These are phyloP conservation scores for Trypethelium eluteriae DNA, from an alignment of 495 filamentous ascomycete genomes.

Conservation along the genomic window DNA sequence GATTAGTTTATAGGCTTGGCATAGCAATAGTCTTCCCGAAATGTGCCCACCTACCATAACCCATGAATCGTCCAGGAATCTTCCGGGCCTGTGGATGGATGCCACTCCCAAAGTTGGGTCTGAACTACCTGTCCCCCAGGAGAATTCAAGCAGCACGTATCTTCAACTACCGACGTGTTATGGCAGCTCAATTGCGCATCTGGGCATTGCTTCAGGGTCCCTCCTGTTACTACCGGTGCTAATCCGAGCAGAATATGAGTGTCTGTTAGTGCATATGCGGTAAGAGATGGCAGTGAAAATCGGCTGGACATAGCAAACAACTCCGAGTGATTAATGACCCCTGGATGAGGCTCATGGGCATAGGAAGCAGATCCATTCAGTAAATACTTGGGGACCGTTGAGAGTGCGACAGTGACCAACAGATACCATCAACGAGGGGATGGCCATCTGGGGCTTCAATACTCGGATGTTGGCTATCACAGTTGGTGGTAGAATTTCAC, in stretches of 20 bases:
- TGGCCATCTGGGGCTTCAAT: no score
- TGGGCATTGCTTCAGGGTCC: constrained; percentile 31
- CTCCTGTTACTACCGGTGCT: not conserved
- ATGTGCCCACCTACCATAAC: constrained; percentile 45
- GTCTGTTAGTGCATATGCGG: not conserved
- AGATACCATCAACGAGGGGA: no score
- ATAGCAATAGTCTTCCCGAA: not conserved
- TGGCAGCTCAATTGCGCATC: constrained; percentile 50
- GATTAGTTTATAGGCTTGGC: constrained; percentile 1
- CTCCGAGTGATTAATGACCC: not conserved
- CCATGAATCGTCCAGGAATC: constrained; percentile 81
- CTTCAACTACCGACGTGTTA: constrained; percentile 43
- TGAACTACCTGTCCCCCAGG: constrained; percentile 65
- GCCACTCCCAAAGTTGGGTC: constrained; percentile 79
- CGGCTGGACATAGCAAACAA: not conserved
- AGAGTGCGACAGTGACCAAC: no score
- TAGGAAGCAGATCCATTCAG: no score
- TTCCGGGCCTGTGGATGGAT: constrained; percentile 57
- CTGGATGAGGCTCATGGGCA: no score
- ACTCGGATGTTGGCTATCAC: no score
- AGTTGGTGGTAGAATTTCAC: no score
- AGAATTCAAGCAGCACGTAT: constrained; percentile 67
- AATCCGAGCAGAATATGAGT: not conserved
- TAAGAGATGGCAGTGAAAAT: not conserved
- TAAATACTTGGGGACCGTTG: no score